Base-by-base conservation (phyloP, 2,329 filamentous ascomycete genomes). In the Pyricularia sp. region DNA sequence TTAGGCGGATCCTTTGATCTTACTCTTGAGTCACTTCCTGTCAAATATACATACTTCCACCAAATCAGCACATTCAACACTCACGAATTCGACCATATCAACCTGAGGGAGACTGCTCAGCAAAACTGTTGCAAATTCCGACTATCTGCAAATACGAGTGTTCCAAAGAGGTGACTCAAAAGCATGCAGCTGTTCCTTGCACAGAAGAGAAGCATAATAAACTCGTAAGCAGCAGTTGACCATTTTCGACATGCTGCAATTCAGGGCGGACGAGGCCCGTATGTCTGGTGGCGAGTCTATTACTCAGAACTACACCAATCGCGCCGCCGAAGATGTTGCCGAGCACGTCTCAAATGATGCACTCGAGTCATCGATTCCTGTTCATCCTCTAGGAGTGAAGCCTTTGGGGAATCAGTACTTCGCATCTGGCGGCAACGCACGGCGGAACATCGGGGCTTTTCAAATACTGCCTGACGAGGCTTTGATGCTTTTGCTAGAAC, bases 321-420 rank as follows among this genome's bases (percentile, higher is more conserved):
- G 36, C 65, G 20, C 36, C 65, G 42, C 67, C 65, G 64, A 42
- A 61, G 65, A 70, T 12, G 70, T 70, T 65, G 69, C 67, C 42
- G 36, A 68, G 9, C 66, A 30, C 61, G 28, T 67, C 50, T 31
- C 50, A 28, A 10, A n/a, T 10, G 55, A 64, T 42, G 55, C 30
- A 50, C 28, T 68, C 70, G 77, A 76, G 70, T 76, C 79, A 72
- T 86, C 87, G 64, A 89, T 97, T 68, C 90, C 91, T 67, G 83
- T 84, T 58, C 94, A 98, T 81, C 93, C 93, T 55, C 82, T 97
- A 65, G 91, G 91, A 36, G 84, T 98, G 72, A 95, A 93, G 76
- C 94, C 95, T 1, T 85, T 91, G 71, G 95, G 94, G 55, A 98
- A 99, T 81, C 89, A 90, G 73, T 89, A 85, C 66, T 85, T 94